These are phyloP conservation scores for Citrus maxima DNA, from an alignment of 345 rosid genomes.

Conservation along the genomic window DNA sequence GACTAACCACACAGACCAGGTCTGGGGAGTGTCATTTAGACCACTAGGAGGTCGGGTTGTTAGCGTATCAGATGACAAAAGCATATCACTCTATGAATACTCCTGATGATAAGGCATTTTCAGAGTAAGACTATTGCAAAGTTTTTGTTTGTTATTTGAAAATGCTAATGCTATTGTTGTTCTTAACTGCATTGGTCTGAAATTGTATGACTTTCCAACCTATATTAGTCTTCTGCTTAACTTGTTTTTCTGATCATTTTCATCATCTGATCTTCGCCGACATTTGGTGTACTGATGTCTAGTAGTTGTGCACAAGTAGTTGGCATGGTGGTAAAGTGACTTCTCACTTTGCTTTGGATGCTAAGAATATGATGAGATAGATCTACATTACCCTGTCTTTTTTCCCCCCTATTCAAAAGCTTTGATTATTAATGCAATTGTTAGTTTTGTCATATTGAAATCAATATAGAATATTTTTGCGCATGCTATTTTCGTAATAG, in stretches of 20 bases:
- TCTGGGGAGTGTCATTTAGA: conserved; percentile 89
- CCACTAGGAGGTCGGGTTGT: conserved; percentile 69
- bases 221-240: background rate
- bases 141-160: background rate
- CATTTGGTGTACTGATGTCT: background rate
- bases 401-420: too few species aligned
- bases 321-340: background rate
- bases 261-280: background rate
- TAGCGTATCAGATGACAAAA: conserved; percentile 94
- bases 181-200: background rate
- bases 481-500: too few species aligned
- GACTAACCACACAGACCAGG: conserved; percentile 90
- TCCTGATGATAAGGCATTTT: conserved; percentile 35
- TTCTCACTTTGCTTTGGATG: background rate
- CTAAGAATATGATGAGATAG: too few species aligned
- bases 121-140: background rate
- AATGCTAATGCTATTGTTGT: background rate
- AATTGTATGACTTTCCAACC: background rate
- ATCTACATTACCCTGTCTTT: too few species aligned
- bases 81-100: conserved; percentile 81
- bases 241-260: background rate
- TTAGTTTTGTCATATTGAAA: too few species aligned
- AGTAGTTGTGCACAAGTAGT: background rate
- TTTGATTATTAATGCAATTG: background rate
- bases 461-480: too few species aligned